Evolutionary conservation across 176 grass and related monocot species (phyloP).

Genomic region (Aegilops umbellulata): DNA sequence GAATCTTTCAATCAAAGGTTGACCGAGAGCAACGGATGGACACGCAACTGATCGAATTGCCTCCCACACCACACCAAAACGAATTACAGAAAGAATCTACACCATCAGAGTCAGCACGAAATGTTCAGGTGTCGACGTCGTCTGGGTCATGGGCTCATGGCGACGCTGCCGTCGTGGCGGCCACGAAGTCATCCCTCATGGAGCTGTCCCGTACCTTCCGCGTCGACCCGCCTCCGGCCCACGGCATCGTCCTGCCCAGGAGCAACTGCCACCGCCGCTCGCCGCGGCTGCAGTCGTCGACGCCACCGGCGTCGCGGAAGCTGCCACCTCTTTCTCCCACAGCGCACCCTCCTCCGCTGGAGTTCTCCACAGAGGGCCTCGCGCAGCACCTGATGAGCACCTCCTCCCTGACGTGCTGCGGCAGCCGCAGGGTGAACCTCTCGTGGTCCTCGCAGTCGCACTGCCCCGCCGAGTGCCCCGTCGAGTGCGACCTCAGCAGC

Average conservation of each 20-base stretch:
- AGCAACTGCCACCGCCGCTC: slow-evolving; percentile 35
- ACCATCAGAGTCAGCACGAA: no score
- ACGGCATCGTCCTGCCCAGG: slow-evolving; percentile 38
- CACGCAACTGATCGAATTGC: no score
- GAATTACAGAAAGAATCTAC: no score
- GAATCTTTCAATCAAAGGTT: no score
- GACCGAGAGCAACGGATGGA: no score
- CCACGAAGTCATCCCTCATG: no score
- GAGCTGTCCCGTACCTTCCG: slow-evolving; percentile 26
- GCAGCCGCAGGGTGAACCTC: slow-evolving; percentile 75
- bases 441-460: slow-evolving; percentile 39
- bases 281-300: slow-evolving; percentile 51
- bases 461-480: slow-evolving; percentile 32
- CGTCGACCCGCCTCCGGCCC: slow-evolving; percentile 30
- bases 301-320: slow-evolving; percentile 34
- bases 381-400: slow-evolving; percentile 42
- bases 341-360: not conserved
- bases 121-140: no score
- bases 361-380: slow-evolving; percentile 40
- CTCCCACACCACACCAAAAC: no score
- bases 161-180: no score
- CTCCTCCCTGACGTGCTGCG: slow-evolving; percentile 53
- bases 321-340: slow-evolving; percentile 10
- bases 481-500: slow-evolving; percentile 60
- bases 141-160: no score